Base-by-base conservation (phyloP, 2,329 filamentous ascomycete genomes). In the Bipolaris zeicola region DNA sequence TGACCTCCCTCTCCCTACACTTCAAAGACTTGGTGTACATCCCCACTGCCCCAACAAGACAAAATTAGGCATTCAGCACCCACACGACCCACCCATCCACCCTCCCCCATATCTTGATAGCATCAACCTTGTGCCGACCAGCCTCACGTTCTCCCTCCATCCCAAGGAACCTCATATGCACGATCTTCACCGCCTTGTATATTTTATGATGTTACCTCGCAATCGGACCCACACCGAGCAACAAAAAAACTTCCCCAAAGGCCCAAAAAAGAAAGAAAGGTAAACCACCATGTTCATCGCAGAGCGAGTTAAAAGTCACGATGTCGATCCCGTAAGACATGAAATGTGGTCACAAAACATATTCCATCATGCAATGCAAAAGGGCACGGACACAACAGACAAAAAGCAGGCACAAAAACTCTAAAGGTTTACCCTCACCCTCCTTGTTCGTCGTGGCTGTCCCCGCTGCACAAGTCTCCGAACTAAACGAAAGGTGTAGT, bases 381-480 rank as follows among this genome's bases (percentile, higher is more conserved):
- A 20, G 16, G 14, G 42, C 42, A 45, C 42, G 16, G 42, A 45
- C 26, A 16, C 26, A 26, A 10, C 16, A 33, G 28, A 20, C 42
- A 16, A 31, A 31, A 10, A 33, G 11, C 6, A 11, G 2, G 22
- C 44, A 37, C 18, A 31, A 31, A 31, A 31, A 31, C 10, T 10
- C 28, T 31, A 42, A 22, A 13, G n/a, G 38, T 14, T 26, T 26
- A 45, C 42, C 42, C 42, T 45, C 28, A 33, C 42, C 42, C 42
- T 45, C 42, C 42, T 45, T 45, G 26, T 20, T 45, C 36, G 28
- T 44, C n/a, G 22, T 24, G 14, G 13, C n/a, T 49, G 7, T 22
- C 39, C 42, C 42, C 24, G 42, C 18, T 16, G 10, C 42, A 45
- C 42, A 45, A 45, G 28, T 45, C 42, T 45, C 42, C 42, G 42